Conservation (phyloP, 805 yeast species). For the Zygosaccharomyces lentus region DNA sequence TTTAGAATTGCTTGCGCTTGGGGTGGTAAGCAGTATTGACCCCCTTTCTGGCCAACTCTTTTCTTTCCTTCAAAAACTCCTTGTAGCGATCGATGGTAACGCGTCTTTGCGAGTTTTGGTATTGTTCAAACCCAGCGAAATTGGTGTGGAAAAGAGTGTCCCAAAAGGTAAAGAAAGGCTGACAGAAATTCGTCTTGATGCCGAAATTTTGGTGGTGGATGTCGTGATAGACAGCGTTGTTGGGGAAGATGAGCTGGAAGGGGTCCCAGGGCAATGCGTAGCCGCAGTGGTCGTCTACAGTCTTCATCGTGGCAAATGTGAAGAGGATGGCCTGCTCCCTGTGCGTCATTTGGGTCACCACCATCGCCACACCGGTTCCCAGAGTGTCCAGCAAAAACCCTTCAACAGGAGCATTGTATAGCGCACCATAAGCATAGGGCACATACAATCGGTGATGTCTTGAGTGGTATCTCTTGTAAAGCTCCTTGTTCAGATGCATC, state of each 20-base stretch:
- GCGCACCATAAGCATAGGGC: slow-evolving; percentile 95
- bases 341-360: slow-evolving; percentile 59
- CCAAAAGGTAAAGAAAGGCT: slow-evolving; percentile 96
- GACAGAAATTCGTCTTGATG: slow-evolving; percentile 85
- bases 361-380: slow-evolving; percentile 83
- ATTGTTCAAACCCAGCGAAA: slow-evolving; percentile 57
- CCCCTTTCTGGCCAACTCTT: slow-evolving; percentile 10
- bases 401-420: slow-evolving; percentile 90
- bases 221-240: slow-evolving; percentile 93
- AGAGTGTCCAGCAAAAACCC: slow-evolving; percentile 88
- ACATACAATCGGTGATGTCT: slow-evolving; percentile 92
- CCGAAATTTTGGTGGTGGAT: slow-evolving; percentile 98
- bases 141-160: slow-evolving; percentile 69
- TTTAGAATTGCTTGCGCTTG: slow-evolving; percentile 1
- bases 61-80: slow-evolving; percentile 47
- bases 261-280: slow-evolving; percentile 88
- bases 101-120: slow-evolving; percentile 59
- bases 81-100: slow-evolving; percentile 65
- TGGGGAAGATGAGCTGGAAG: slow-evolving; percentile 87
- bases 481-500: slow-evolving; percentile 77
- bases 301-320: slow-evolving; percentile 88
- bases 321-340: slow-evolving; percentile 73
- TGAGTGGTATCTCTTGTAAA: slow-evolving; percentile 83
- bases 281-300: slow-evolving; percentile 99
- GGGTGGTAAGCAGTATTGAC: slow-evolving; percentile 7